phyloP scores from a whole-genome alignment of 2,329 filamentous ascomycete genomes.

The Capronia epimyces region DNA sequence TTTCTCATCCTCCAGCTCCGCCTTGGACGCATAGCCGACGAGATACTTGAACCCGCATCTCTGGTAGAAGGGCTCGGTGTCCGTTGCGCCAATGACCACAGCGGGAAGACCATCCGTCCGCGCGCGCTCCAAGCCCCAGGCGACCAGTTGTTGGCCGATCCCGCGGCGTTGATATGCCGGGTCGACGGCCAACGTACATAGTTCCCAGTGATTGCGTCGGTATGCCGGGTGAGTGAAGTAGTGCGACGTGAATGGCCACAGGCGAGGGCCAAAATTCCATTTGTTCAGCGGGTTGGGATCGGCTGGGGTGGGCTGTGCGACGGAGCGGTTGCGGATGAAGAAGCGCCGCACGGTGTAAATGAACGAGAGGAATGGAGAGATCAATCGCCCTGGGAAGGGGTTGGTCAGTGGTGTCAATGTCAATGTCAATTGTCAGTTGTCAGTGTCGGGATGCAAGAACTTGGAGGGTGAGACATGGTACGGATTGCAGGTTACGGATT shows the following conservation, averaged over 20 bases:
- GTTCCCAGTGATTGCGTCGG: slow-evolving; percentile 18
- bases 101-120: slow-evolving; percentile 14
- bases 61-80: slow-evolving; percentile 15
- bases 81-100: slow-evolving; percentile 10
- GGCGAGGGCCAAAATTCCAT: background rate
- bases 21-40: slow-evolving; percentile 1
- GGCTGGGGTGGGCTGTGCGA: background rate
- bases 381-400: background rate
- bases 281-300: background rate
- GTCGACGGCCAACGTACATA: slow-evolving; percentile 20
- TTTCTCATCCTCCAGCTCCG: background rate
- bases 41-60: slow-evolving; percentile 6
- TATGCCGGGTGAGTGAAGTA: background rate
- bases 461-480: no score
- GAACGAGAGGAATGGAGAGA: background rate
- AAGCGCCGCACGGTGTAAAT: background rate
- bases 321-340: background rate
- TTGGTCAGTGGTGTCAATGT: no score
- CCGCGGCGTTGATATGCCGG: slow-evolving; percentile 19
- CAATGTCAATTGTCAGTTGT: no score
- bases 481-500: no score
- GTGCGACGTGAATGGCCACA: background rate
- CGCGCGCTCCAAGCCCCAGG: slow-evolving; percentile 21
- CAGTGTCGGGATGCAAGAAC: no score
- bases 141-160: slow-evolving; percentile 21